phyloP scores from a whole-genome alignment of 768 basidiomycete species.

The Vararia minispora region DNA sequence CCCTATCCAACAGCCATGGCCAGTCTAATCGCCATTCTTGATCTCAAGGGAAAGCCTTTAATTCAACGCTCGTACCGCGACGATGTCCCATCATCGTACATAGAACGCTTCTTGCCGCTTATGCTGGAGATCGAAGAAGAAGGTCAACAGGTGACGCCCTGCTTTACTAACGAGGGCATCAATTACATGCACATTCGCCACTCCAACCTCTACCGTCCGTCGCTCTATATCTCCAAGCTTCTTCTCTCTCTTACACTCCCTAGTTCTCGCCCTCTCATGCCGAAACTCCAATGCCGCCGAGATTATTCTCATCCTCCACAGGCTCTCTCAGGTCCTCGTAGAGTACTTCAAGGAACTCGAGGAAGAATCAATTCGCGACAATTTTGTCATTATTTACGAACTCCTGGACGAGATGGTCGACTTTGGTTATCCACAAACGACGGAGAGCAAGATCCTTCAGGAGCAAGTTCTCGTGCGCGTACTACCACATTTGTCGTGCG shows the following conservation, averaged over 20 bases:
- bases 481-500: no score
- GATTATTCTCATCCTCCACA: slow-evolving; percentile 92
- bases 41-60: slow-evolving; percentile 96
- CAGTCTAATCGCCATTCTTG: slow-evolving; percentile 83
- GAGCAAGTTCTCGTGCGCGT: slow-evolving; percentile 37
- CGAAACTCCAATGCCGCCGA: slow-evolving; percentile 94
- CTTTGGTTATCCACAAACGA: slow-evolving; percentile 97
- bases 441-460: slow-evolving; percentile 97
- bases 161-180: slow-evolving; percentile 89
- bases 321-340: slow-evolving; percentile 82
- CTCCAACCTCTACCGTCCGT: slow-evolving; percentile 91
- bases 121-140: slow-evolving; percentile 96
- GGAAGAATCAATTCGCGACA: slow-evolving; percentile 97
- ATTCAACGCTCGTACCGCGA: slow-evolving; percentile 96
- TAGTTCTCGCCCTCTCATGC: slow-evolving; percentile 93
- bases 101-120: slow-evolving; percentile 90
- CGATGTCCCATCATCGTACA: slow-evolving; percentile 80
- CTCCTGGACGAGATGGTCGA: slow-evolving; percentile 99
- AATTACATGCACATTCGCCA: slow-evolving; percentile 99
- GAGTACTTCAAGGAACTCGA: slow-evolving; percentile 99
- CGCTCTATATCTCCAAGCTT: neutral
- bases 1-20: slow-evolving; percentile 35
- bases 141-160: slow-evolving; percentile 90
- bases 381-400: slow-evolving; percentile 99
- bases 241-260: neutral